Percentiles rank a stretch among this genome's conserved stretches.
These are phyloP conservation scores for Tanacetum coccineum DNA, from an alignment of 129 eudicot genomes.

Conservation along the genomic window DNA sequence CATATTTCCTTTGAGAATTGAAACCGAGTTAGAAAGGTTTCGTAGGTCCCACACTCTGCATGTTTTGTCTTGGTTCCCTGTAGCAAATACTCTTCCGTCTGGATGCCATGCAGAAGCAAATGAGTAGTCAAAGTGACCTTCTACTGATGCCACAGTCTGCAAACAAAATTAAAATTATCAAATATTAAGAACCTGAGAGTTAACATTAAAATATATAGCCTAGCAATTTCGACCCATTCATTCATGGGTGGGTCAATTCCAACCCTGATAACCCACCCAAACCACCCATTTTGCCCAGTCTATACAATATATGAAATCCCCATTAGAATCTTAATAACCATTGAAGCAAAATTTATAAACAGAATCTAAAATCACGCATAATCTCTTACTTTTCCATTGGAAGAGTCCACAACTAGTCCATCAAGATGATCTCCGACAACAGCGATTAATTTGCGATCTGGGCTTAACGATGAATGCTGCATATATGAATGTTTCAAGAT, in stretches of 20 bases:
- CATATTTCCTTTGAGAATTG: conserved; percentile 76
- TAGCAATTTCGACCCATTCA: not conserved
- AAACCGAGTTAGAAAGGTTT: conserved; percentile 54
- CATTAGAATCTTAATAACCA: not conserved
- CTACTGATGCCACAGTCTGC: conserved; percentile 62
- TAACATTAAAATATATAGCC: not conserved
- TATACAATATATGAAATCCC: not conserved
- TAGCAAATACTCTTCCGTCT: conserved; percentile 58
- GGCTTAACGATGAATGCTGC: conserved; percentile 95
- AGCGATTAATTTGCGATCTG: conserved; percentile 61
- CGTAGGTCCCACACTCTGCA: conserved; percentile 83
- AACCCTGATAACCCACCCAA: too few species aligned
- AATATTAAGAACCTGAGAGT: not conserved
- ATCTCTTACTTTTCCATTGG: conserved; percentile 61
- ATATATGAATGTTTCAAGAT: conserved; percentile 9
- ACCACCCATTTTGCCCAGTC: too few species aligned
- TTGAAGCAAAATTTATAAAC: too few species aligned
- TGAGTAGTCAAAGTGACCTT: conserved; percentile 82
- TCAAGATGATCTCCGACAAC: conserved; percentile 79
- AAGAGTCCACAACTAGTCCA: conserved; percentile 77
- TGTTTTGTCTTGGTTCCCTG: conserved; percentile 91
- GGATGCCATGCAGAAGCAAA: conserved; percentile 97
- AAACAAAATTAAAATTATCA: not conserved
- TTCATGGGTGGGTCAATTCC: too few species aligned
- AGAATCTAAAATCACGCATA: too few species aligned